Base-by-base conservation (phyloP, 345 rosid species). In the Raphanus sativus region DNA sequence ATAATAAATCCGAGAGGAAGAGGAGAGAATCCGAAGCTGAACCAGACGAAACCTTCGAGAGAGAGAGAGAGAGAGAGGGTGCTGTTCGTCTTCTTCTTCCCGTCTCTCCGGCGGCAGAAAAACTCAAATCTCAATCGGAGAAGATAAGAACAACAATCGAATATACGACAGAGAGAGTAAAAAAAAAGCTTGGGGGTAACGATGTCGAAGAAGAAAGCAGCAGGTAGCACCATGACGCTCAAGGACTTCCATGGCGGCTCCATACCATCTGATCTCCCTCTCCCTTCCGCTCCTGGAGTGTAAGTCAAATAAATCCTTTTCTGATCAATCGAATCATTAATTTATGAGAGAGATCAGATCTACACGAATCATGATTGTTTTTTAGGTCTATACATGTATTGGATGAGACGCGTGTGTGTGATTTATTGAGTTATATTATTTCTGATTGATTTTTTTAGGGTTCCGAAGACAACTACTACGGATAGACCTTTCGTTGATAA, bases 251-350 rank as follows among this genome's bases (percentile, higher is more conserved):
- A 91, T 79, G 97, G 98, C 78, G 97, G 97, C 67, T 89, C 95
- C 34, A 93, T 93, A 65, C 95, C 95, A 45, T 67, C 93, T 74
- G 93, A 93, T 86, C 88, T 91, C 69, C 85, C 86, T 76, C 90
- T 93, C 12, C 98, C 98, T 80, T 93, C 98, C 28, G 97, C 97
- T 77, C 98, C 95, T 73, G 95, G 97, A 80, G 87, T 87, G 98
- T 91, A 86, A 86, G 89, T 80, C 17, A 30, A 16, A 21, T 21
- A 24, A 24, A 26, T 34, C 24, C n/a, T n/a, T n/a, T n/a, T n/a
- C n/a, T n/a, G n/a, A n/a, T n/a, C n/a, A n/a, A n/a, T n/a, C n/a
- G n/a, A n/a, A n/a, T n/a, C n/a, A n/a, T n/a, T n/a, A n/a, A n/a
- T n/a, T n/a, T n/a, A n/a, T n/a, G n/a, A n/a, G n/a, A n/a, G n/a